A percentile compares a stretch with the other conserved stretches of the same genome.
Conservation (phyloP, 2,329 filamentous ascomycete species). For the Zarea fungicola region DNA sequence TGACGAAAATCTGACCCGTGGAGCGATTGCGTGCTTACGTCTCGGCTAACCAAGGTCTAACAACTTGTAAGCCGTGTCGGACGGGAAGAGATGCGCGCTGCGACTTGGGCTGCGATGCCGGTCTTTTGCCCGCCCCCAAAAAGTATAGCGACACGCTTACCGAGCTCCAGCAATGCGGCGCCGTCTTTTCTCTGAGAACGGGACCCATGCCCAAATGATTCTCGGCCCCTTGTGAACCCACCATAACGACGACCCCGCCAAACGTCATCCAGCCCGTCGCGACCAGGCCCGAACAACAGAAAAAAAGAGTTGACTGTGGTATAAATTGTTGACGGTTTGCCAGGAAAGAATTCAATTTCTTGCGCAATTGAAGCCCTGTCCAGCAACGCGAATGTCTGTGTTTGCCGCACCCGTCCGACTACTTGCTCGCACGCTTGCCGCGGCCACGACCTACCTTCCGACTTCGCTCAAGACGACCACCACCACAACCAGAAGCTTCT, state of each 20-base stretch:
- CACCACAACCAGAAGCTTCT: constrained; percentile 17
- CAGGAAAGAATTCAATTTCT: too few relatives aligned
- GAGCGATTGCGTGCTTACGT: constrained; percentile 4
- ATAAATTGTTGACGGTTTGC: too few relatives aligned
- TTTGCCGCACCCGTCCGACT: constrained; percentile 1
- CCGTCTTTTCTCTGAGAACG: too few relatives aligned
- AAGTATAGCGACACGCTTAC: too few relatives aligned
- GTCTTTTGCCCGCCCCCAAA: too few relatives aligned
- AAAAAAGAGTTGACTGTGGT: too few relatives aligned
- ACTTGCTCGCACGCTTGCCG: constrained; percentile 2
- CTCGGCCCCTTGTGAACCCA: too few relatives aligned
- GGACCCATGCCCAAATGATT: too few relatives aligned
- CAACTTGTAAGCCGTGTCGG: too few relatives aligned
- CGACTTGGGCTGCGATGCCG: constrained; percentile 5
- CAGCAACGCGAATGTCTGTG: constrained; percentile 8
- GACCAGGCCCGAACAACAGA: not conserved
- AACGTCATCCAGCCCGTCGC: not conserved
- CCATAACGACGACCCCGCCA: too few relatives aligned
- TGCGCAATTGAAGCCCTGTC: constrained; percentile 1
- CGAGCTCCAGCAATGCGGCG: too few relatives aligned
- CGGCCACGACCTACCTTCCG: not conserved
- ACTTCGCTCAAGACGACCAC: not conserved
- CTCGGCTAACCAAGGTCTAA: constrained; percentile 2
- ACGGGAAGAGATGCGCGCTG: too few relatives aligned
- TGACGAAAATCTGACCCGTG: not conserved